A percentile compares a stretch with the other conserved stretches of the same genome.
These are phyloP conservation scores for Colletotrichum sp. DNA, from an alignment of 2,329 filamentous ascomycete species.

Conservation along the genomic window DNA sequence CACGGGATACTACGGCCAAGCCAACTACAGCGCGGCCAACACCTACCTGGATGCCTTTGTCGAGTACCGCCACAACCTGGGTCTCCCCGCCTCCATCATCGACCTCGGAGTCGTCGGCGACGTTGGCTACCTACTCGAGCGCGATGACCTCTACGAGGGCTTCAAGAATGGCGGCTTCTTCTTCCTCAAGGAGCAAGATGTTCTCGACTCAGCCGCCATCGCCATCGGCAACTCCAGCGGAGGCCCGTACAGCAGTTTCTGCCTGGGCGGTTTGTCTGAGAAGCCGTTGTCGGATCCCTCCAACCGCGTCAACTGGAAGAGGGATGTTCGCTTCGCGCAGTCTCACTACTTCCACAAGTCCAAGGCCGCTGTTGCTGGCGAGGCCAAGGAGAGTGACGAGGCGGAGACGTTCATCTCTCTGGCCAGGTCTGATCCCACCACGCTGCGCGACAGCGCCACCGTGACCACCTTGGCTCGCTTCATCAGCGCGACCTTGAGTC, in stretches of 20 bases:
- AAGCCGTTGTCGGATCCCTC: slow-evolving; percentile 1
- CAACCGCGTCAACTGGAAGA: slow-evolving; percentile 10
- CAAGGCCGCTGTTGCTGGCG: neutral
- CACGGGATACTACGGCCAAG: slow-evolving; percentile 38
- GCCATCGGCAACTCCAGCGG: neutral
- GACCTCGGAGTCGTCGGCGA: slow-evolving; percentile 41
- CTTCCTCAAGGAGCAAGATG: slow-evolving; percentile 5
- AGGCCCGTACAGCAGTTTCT: slow-evolving; percentile 1
- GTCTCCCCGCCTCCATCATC: slow-evolving; percentile 42
- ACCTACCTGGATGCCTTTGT: slow-evolving; percentile 44
- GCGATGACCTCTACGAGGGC: neutral
- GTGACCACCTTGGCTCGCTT: neutral
- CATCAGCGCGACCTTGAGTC: slow-evolving; percentile 2
- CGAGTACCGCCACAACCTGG: slow-evolving; percentile 35
- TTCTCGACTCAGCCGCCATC: neutral
- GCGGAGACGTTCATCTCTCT: neutral
- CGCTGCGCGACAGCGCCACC: neutral
- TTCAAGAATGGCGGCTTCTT: slow-evolving; percentile 9
- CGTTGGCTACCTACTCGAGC: slow-evolving; percentile 32
- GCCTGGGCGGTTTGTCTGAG: neutral
- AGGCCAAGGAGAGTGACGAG: neutral
- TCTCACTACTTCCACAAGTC: slow-evolving; percentile 6
- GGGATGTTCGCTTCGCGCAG: neutral
- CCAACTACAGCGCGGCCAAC: slow-evolving; percentile 46
- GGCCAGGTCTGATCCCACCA: neutral